Evolutionary conservation across 129 eudicot genomes (phyloP).

Genomic region (Flaveria linearis): DNA sequence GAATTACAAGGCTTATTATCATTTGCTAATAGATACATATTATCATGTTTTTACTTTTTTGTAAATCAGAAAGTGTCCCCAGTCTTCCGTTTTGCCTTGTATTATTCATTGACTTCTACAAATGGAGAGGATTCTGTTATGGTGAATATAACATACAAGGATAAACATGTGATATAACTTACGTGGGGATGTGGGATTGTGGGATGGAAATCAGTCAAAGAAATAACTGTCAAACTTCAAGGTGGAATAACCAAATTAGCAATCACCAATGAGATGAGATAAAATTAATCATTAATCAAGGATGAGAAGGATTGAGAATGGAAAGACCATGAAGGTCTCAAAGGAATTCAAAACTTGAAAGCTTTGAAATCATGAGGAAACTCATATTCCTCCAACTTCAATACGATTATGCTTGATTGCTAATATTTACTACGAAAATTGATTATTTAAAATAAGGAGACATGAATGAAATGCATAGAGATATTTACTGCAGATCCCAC

Average conservation of each 20-base stretch:
- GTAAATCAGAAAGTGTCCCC: not conserved
- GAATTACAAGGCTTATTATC: not conserved
- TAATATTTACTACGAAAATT: not conserved
- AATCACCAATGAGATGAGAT: not conserved
- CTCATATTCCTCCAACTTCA: not conserved
- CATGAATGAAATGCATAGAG: not conserved
- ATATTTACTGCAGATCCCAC: not conserved
- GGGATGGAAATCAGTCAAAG: not conserved
- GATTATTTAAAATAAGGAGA: not conserved
- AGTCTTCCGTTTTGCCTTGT: not conserved
- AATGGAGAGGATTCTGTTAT: not conserved
- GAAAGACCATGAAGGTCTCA: not conserved
- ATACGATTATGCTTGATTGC: not conserved
- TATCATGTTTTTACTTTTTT: not conserved
- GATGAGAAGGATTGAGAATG: not conserved
- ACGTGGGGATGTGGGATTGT: not conserved
- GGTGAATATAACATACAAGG: not conserved
- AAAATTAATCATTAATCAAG: not conserved
- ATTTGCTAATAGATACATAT: conserved; percentile 2
- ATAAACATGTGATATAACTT: not conserved
- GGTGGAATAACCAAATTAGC: not conserved
- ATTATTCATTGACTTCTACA: not conserved
- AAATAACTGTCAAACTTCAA: not conserved
- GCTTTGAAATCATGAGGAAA: not conserved
- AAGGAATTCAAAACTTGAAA: not conserved